Conservation (phyloP, 2,329 filamentous ascomycete species). For the Cordyceps pruinosa region DNA sequence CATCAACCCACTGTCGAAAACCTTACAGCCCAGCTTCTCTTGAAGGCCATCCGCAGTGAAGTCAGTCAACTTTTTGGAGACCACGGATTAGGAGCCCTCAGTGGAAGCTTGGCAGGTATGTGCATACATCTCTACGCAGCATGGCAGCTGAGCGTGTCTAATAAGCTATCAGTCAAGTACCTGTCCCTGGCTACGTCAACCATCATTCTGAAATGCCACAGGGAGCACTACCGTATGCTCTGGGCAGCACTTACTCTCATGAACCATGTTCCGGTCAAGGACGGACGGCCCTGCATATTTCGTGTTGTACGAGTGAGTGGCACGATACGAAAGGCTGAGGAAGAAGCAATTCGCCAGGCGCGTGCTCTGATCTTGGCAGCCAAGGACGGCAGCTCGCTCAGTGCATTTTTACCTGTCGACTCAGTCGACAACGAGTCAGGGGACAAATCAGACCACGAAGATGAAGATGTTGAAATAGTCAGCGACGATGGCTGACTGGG, state of each 20-base stretch:
- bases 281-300: constrained; percentile 64
- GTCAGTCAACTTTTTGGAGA: constrained; percentile 76
- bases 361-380: constrained; percentile 64
- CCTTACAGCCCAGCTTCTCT: constrained; percentile 58
- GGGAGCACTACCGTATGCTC: constrained; percentile 76
- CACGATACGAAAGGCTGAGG: constrained; percentile 86
- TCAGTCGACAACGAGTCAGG: constrained; percentile 31
- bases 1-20: constrained; percentile 70
- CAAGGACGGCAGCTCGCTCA: constrained; percentile 36
- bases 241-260: constrained; percentile 87
- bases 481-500: constrained; percentile 37
- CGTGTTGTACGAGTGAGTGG: constrained; percentile 82
- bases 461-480: constrained; percentile 39
- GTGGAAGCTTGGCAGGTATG: constrained; percentile 61
- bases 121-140: not conserved
- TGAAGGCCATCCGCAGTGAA: constrained; percentile 63
- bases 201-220: constrained; percentile 78
- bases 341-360: constrained; percentile 77
- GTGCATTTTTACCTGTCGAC: constrained; percentile 5
- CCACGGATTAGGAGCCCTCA: constrained; percentile 71
- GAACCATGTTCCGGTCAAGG: constrained; percentile 56
- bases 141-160: not conserved
- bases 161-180: constrained; percentile 68
- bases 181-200: constrained; percentile 88
- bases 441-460: constrained; percentile 31